Evolutionary conservation across 805 yeast genomes (phyloP).

Genomic region (Wickerhamomyces mucosus): DNA sequence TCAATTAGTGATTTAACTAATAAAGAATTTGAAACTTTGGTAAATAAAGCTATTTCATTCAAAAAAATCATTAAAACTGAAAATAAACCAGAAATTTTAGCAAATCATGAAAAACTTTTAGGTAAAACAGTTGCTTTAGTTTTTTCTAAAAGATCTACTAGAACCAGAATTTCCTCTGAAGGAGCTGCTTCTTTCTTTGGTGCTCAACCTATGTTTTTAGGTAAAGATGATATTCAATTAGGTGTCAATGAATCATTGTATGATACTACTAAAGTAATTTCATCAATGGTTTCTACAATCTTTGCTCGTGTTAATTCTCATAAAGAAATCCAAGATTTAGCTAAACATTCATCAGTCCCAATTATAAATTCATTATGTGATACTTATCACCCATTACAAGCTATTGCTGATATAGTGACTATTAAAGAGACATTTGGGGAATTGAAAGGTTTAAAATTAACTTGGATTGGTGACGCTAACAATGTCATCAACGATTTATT

Average conservation of each 20-base stretch:
- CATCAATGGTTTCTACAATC: slow-evolving; percentile 94
- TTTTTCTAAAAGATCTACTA: slow-evolving; percentile 87
- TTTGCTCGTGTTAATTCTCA: slow-evolving; percentile 94
- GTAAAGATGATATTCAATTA: slow-evolving; percentile 91
- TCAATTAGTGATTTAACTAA: slow-evolving; percentile 73
- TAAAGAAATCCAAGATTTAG: slow-evolving; percentile 68
- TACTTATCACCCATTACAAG: slow-evolving; percentile 88
- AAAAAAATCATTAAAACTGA: slow-evolving; percentile 54
- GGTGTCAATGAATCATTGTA: slow-evolving; percentile 90
- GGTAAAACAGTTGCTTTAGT: slow-evolving; percentile 81
- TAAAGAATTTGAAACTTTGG: slow-evolving; percentile 61
- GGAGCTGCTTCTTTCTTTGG: slow-evolving; percentile 93
- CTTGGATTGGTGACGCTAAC: slow-evolving; percentile 97
- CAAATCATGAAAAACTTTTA: slow-evolving; percentile 40
- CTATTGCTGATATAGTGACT: slow-evolving; percentile 83
- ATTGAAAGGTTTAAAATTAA: slow-evolving; percentile 54
- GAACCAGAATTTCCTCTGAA: slow-evolving; percentile 90
- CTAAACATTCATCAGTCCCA: slow-evolving; percentile 77
- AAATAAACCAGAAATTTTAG: slow-evolving; percentile 25
- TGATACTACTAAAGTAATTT: slow-evolving; percentile 82
- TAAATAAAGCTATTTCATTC: slow-evolving; percentile 61
- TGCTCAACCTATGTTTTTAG: slow-evolving; percentile 93
- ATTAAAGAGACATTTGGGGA: slow-evolving; percentile 67
- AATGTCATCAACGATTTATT: slow-evolving; percentile 92
- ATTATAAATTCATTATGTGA: slow-evolving; percentile 92